These are phyloP conservation scores for Lupinus albus DNA, from an alignment of 306 rosid species.

Conservation along the genomic window DNA sequence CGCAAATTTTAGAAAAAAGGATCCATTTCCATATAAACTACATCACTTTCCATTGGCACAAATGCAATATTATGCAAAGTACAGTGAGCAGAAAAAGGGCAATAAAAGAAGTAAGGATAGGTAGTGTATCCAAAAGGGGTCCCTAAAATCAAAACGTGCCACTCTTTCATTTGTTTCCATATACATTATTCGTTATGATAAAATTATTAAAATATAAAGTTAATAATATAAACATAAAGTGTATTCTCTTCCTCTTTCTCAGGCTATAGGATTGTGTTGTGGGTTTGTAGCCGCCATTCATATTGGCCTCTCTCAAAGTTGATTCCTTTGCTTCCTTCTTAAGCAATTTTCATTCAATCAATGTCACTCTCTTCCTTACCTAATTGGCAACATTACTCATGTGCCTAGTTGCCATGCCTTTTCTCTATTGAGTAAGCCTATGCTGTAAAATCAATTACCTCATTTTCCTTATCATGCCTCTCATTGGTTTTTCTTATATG, in stretches of 20 bases:
- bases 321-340: constrained; percentile 80
- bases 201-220: constrained; percentile 17
- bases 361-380: constrained; percentile 50
- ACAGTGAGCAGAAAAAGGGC: not conserved
- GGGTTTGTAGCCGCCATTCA: constrained; percentile 55
- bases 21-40: not conserved
- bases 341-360: constrained; percentile 63
- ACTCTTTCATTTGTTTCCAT: constrained; percentile 60
- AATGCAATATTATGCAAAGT: constrained; percentile 32
- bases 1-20: too few species aligned
- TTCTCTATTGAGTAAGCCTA: constrained; percentile 30
- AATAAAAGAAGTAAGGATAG: not conserved
- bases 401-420: constrained; percentile 26
- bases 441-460: constrained; percentile 34
- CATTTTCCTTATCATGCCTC: constrained; percentile 32
- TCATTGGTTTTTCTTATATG: constrained; percentile 10
- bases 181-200: constrained; percentile 51
- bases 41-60: constrained; percentile 30
- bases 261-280: constrained; percentile 39
- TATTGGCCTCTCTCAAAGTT: constrained; percentile 49
- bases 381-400: constrained; percentile 41
- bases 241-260: constrained; percentile 43
- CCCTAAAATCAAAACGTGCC: constrained; percentile 51
- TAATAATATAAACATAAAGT: constrained; percentile 2
- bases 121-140: constrained; percentile 45